Percentiles rank a stretch among this genome's conserved stretches.
Conservation (phyloP, 345 rosid genomes). For the Capsella bursapastoris region DNA sequence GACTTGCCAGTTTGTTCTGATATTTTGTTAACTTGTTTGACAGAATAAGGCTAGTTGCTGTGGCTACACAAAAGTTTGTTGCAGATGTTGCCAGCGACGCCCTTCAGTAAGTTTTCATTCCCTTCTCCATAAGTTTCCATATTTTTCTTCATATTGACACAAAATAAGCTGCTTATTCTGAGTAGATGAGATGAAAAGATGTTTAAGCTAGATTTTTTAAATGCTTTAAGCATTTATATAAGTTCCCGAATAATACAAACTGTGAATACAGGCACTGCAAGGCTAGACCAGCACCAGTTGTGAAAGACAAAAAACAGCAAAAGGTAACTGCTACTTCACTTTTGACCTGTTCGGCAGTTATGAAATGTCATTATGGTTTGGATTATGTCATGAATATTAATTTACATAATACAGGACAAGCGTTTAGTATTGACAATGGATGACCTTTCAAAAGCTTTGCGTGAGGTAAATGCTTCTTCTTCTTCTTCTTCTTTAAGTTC, state of each 20-base stretch:
- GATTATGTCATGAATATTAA: neutral
- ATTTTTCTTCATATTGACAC: neutral
- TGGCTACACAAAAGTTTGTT: slow-evolving; percentile 96
- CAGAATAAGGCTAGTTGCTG: slow-evolving; percentile 90
- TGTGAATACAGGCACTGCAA: slow-evolving; percentile 76
- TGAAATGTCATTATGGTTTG: neutral
- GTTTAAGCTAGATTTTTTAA: neutral
- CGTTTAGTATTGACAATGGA: slow-evolving; percentile 89
- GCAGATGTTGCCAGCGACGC: slow-evolving; percentile 93
- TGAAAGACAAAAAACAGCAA: slow-evolving; percentile 97
- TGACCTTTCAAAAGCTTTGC: slow-evolving; percentile 88
- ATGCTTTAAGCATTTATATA: neutral
- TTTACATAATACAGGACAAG: slow-evolving; percentile 67
- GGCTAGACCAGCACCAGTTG: slow-evolving; percentile 84
- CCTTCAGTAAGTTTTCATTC: slow-evolving; percentile 62
- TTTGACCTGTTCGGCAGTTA: neutral
- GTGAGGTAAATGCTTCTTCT: slow-evolving; percentile 58
- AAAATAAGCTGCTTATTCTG: neutral
- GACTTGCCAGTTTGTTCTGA: slow-evolving; percentile 11
- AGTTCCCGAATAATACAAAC: neutral
- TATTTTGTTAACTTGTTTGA: slow-evolving; percentile 26
- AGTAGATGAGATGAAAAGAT: neutral
- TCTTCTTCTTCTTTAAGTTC: neutral
- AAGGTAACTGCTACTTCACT: slow-evolving; percentile 54
- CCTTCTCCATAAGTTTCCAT: neutral